phyloP scores from a whole-genome alignment of 2,329 filamentous ascomycete species.

The Fusarium neocosmosporiellum region DNA sequence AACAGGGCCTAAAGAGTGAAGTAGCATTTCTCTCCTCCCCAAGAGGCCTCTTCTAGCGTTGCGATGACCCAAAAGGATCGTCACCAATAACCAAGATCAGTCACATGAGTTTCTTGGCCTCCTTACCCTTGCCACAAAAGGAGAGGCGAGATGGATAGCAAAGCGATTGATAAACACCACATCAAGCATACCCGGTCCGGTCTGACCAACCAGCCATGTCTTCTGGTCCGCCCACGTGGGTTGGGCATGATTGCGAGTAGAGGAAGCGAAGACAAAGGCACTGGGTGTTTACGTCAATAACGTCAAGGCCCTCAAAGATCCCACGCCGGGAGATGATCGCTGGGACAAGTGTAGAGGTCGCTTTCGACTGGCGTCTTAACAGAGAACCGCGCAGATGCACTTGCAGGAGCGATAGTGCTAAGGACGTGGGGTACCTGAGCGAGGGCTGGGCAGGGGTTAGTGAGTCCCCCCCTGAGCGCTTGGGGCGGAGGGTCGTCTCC shows the following conservation, averaged over 20 bases:
- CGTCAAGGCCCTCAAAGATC: slow-evolving; percentile 4
- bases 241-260: slow-evolving; percentile 3
- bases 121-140: neutral
- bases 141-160: slow-evolving; percentile 4
- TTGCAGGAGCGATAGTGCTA: slow-evolving; percentile 21
- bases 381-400: slow-evolving; percentile 12
- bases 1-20: slow-evolving; percentile 8
- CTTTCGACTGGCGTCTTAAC: slow-evolving; percentile 8
- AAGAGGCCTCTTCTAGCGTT: slow-evolving; percentile 8
- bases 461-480: slow-evolving; percentile 1
- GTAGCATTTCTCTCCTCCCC: slow-evolving; percentile 4
- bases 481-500: slow-evolving; percentile 19
- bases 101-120: neutral
- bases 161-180: slow-evolving; percentile 13
- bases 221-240: slow-evolving; percentile 25
- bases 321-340: slow-evolving; percentile 1
- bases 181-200: neutral
- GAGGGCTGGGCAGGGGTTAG: slow-evolving; percentile 5
- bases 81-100: slow-evolving; percentile 1
- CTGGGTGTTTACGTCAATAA: slow-evolving; percentile 1
- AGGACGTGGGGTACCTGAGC: slow-evolving; percentile 1
- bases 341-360: neutral
- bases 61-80: slow-evolving; percentile 16
- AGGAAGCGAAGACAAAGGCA: slow-evolving; percentile 1
- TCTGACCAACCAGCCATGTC: slow-evolving; percentile 12